These are phyloP conservation scores for Diutina ranongensis DNA, from an alignment of 1,139 yeast species.

Conservation along the genomic window DNA sequence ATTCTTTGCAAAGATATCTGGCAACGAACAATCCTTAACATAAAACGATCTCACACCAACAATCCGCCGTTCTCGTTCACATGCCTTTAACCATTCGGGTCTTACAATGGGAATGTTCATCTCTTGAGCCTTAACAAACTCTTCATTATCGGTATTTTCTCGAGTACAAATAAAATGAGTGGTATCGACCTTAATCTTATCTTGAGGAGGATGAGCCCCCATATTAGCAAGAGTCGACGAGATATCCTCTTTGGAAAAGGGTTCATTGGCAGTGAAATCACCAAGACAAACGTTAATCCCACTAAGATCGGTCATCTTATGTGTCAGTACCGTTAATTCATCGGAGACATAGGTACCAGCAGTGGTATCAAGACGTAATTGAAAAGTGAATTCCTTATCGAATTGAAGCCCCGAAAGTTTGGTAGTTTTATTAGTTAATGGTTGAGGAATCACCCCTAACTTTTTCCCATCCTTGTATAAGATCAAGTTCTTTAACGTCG, in stretches of 20 bases:
- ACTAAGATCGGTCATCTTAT: constrained; percentile 89
- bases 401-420: constrained; percentile 87
- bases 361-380: constrained; percentile 71
- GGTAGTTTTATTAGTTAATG: constrained; percentile 67
- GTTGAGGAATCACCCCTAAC: constrained; percentile 79
- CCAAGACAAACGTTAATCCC: constrained; percentile 93
- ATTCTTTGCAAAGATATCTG: constrained; percentile 33
- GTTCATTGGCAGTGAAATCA: constrained; percentile 52
- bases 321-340: constrained; percentile 62
- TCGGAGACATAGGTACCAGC: constrained; percentile 78
- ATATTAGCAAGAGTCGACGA: constrained; percentile 51
- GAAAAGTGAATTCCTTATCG: constrained; percentile 73
- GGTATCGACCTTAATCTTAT: constrained; percentile 72
- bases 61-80: constrained; percentile 78
- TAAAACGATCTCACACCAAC: constrained; percentile 89
- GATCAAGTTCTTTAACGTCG: constrained; percentile 65
- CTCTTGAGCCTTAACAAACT: constrained; percentile 69
- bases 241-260: constrained; percentile 50
- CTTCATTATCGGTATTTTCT: constrained; percentile 44
- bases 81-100: constrained; percentile 96
- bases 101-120: constrained; percentile 88
- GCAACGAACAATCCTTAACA: constrained; percentile 39
- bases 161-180: constrained; percentile 84
- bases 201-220: constrained; percentile 76
- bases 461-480: constrained; percentile 72